These are phyloP conservation scores for Gynostemma pentaphyllum DNA, from an alignment of 306 rosid genomes.

Conservation along the genomic window DNA sequence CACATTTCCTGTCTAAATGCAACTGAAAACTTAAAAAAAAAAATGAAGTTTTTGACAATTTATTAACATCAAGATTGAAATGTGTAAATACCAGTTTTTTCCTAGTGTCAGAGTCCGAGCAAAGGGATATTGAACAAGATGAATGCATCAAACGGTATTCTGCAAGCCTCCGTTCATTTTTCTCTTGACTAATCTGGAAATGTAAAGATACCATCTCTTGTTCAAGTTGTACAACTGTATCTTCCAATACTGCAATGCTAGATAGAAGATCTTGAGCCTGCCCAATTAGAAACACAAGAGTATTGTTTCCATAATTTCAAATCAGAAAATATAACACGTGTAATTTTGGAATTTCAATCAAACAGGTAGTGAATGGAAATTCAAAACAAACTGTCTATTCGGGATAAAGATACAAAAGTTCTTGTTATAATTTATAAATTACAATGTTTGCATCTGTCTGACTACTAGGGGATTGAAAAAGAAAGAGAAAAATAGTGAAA, in stretches of 20 bases:
- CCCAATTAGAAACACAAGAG: neutral
- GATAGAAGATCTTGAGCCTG: constrained; percentile 56
- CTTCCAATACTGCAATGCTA: constrained; percentile 39
- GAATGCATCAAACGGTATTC: constrained; percentile 49
- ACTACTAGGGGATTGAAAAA: neutral
- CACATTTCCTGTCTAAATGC: neutral
- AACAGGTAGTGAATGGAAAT: neutral
- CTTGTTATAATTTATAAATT: neutral
- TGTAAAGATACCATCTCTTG: constrained; percentile 57
- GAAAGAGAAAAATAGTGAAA: neutral
- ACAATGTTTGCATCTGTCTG: neutral
- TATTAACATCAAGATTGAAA: neutral
- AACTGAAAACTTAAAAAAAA: neutral
- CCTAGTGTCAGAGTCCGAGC: constrained; percentile 19
- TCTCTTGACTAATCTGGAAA: constrained; percentile 71
- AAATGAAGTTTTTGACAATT: neutral
- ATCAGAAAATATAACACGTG: neutral
- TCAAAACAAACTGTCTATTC: neutral
- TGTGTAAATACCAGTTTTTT: constrained; percentile 24
- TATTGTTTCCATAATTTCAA: neutral
- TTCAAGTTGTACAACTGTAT: constrained; percentile 41
- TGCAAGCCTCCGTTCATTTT: constrained; percentile 66
- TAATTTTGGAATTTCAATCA: neutral
- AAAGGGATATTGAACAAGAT: constrained; percentile 28
- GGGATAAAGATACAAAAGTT: neutral